Base-by-base conservation (phyloP, 2,329 filamentous ascomycete genomes). In the Gaeumannomyces tritici region DNA sequence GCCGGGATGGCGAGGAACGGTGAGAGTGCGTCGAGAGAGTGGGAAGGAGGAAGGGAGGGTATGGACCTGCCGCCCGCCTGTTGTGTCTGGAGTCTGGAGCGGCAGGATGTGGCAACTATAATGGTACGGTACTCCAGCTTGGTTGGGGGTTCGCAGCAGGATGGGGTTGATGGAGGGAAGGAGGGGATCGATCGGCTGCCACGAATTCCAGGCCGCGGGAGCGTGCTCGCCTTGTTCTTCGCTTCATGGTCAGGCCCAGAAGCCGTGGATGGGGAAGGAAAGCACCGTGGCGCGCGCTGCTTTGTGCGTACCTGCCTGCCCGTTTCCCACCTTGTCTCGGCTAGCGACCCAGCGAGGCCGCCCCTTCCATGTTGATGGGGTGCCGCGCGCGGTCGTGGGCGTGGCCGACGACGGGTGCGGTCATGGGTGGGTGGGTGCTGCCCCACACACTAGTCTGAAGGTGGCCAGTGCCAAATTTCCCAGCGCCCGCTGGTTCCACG, bases 401-500 rank as follows among this genome's bases (percentile, higher is more conserved):
- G 42, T 51, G 42, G 42, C 18, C 42, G 42, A 11, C 42, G 42
- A 51, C 42, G 42, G 42, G 42, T 51, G 42, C 21, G 9, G 42
- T 51, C 42, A 51, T 51, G 42, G 42, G 42, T 51, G 42, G 42
- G 42, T 51, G 42, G 42, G 42, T 24, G 42, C 42, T 51, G 42
- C 42, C 42, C 42, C 42, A 51, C 42, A 51, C 42, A 9, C 42
- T 51, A 51, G 42, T 24, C 42, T 51, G 26, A 33, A 33, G 29
- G 56, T 58, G 56, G 56, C 29, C 56, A 58, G 56, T 58, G 56
- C 56, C 56, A n/a, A 27, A 29, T 58, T 29, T n/a, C 56, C 56
- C 56, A 31, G 55, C 55, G 29, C 29, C 27, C 21, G 18, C 56
- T n/a, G 29, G 26, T 21, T 33, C 56, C 56, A 58, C 26, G 56